Percentiles rank a stretch among this genome's conserved stretches.
phyloP scores from a whole-genome alignment of 2,329 filamentous ascomycete genomes.

The Chrysosporium queenslandicum region DNA sequence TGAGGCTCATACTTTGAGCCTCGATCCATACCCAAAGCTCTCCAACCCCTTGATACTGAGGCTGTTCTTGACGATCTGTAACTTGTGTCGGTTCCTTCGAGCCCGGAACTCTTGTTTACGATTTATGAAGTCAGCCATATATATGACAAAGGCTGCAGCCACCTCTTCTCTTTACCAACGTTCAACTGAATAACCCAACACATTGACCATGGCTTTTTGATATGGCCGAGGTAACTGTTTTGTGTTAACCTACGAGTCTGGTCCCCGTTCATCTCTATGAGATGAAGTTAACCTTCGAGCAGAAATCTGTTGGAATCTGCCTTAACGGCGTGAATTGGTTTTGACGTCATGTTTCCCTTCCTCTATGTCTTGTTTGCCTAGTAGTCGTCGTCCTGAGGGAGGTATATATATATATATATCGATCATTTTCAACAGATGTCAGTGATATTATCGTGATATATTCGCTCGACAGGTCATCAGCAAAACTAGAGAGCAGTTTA shows the following conservation, averaged over 20 bases:
- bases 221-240: background rate
- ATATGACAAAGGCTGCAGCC: background rate
- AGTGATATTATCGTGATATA: no score
- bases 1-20: background rate
- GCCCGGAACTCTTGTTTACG: background rate
- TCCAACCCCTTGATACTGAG: background rate
- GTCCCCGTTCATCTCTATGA: no score
- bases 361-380: no score
- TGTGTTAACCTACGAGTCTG: background rate
- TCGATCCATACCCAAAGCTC: background rate
- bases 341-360: background rate
- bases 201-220: background rate
- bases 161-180: background rate
- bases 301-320: background rate
- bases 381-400: background rate
- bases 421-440: background rate
- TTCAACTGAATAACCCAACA: background rate
- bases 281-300: no score
- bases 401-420: slow-evolving; percentile 4
- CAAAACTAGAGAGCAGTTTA: no score
- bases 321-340: background rate
- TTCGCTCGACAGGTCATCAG: no score
- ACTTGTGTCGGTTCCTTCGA: background rate
- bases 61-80: background rate
- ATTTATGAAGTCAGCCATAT: background rate